Evolutionary conservation across 805 yeast species (phyloP), one percentile per base, ranked within the genome.

Genomic region (Zygoascus tannicola): DNA sequence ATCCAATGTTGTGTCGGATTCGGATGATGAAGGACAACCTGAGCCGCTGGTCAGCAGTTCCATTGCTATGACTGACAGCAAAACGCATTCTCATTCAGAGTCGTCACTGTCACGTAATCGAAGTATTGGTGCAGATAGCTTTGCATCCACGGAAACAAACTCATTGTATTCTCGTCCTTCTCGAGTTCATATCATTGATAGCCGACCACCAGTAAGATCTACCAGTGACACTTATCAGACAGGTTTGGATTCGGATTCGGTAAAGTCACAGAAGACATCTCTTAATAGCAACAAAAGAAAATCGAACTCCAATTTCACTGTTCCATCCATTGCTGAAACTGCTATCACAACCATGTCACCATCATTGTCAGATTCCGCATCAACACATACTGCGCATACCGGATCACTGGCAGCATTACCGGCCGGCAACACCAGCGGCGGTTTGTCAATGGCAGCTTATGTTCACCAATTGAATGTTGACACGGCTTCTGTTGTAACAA

Each of bases 401-500:
- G n/a, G n/a, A n/a, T n/a, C n/a, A n/a, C n/a, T n/a, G n/a, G 19
- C 15, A n/a, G 35, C 35, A 8, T 8, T 8, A 8, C 8, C n/a
- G 15, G 19, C 15, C n/a, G 35, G 35, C 7, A 26, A 26, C n/a
- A 42, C 16, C 23, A 39, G 28, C 12, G 40, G 30, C n/a, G 19
- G 15, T 3, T 23, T 18, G 14, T 16, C 42, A n/a, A 15, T 18
- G 3, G 35, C 35, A 3, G 5, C 40, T 14, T 28, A 30, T 30
- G 30, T 37, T 18, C 40, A 30, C 7, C 38, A 46, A 12, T 19
- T 37, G 19, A 26, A 32, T 23, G 34, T 46, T 26, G 67, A 62
- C 44, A 52, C 55, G 3, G 67, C 67, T n/a, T 56, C 63, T 22
- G 64, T 63, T 22, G 50, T 62, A 45, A 63, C 67, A 12, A 54